These are phyloP conservation scores for Linnemannia elongata DNA, from an alignment of 192 early-diverging fungal species.

Conservation along the genomic window DNA sequence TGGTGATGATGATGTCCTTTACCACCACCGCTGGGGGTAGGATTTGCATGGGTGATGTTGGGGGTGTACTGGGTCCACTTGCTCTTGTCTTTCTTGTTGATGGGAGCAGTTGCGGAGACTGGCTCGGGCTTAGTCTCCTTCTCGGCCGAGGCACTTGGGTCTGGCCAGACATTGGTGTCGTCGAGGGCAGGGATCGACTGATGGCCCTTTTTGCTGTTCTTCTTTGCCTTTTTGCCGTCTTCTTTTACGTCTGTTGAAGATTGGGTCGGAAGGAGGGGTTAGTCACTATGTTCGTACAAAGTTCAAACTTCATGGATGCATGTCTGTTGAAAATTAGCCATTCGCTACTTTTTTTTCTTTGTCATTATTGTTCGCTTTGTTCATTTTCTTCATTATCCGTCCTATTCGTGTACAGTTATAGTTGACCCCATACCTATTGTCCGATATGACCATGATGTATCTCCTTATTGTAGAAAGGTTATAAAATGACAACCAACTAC, in stretches of 20 bases:
- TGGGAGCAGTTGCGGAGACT: conserved; percentile 32
- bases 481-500: too few species aligned
- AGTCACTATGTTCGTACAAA: not conserved
- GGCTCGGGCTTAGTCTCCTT: conserved; percentile 51
- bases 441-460: too few species aligned
- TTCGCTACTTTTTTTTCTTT: too few species aligned
- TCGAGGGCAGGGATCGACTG: conserved; percentile 35
- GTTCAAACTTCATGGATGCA: too few species aligned
- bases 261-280: too few species aligned
- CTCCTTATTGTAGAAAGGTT: too few species aligned
- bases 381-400: too few species aligned
- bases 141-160: conserved; percentile 52
- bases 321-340: too few species aligned
- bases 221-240: conserved; percentile 36
- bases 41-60: conserved; percentile 64
- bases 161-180: conserved; percentile 57
- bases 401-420: too few species aligned
- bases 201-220: conserved; percentile 38
- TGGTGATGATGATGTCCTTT: conserved; percentile 1
- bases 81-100: conserved; percentile 63
- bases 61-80: conserved; percentile 19
- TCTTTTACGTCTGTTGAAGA: conserved; percentile 34
- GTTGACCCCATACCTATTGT: too few species aligned
- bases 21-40: too few species aligned
- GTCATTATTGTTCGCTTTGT: too few species aligned